Conservation (phyloP, 352 stramenopile species). For the Pythium phragmiticola region DNA sequence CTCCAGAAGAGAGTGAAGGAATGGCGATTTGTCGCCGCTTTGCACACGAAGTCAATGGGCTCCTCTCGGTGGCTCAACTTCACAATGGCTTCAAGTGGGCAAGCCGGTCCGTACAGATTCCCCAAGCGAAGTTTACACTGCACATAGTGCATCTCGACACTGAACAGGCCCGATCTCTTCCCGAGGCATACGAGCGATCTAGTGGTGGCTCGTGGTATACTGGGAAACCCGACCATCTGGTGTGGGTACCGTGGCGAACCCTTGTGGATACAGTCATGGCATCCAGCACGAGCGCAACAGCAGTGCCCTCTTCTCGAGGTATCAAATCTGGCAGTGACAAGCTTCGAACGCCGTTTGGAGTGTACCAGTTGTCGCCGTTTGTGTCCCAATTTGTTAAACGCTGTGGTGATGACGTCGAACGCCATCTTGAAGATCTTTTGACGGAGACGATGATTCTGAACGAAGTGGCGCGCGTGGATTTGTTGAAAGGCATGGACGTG, state of each 20-base stretch:
- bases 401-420: not conserved
- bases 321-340: not conserved
- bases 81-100: not conserved
- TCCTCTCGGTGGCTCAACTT: conserved; percentile 11
- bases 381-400: not conserved
- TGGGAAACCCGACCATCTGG: conserved; percentile 17
- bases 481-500: not conserved
- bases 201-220: not conserved
- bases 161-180: not conserved
- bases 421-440: conserved; percentile 7
- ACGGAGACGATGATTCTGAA: conserved; percentile 6
- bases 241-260: conserved; percentile 21
- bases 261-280: conserved; percentile 2
- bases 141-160: conserved; percentile 16
- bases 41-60: conserved; percentile 10
- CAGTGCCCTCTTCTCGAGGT: not conserved
- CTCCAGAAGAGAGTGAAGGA: not conserved
- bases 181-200: conserved; percentile 7
- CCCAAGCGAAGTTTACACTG: conserved; percentile 5
- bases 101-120: conserved; percentile 3
- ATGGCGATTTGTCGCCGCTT: conserved; percentile 8
- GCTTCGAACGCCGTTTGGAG: conserved; percentile 2
- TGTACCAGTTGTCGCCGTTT: not conserved
- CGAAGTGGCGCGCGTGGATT: conserved; percentile 6
- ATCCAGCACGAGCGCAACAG: too few species aligned